Percentiles rank a stretch among this genome's conserved stretches.
Evolutionary conservation across 495 filamentous ascomycete genomes (phyloP).

Genomic region (Xylaria bambusicola): DNA sequence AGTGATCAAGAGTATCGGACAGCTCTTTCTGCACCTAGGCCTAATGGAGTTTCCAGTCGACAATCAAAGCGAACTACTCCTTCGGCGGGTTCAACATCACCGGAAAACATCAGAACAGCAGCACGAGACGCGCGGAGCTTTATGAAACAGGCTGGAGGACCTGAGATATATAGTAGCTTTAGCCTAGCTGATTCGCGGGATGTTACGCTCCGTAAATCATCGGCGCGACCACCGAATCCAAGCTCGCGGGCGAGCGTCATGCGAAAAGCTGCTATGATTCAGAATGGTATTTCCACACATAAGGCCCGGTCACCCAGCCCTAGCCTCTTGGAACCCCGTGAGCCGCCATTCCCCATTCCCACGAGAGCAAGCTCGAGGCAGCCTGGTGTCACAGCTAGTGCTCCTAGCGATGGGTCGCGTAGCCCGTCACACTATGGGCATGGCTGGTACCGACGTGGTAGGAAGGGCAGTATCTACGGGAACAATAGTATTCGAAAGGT

Average conservation of each 20-base stretch:
- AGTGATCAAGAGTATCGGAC: slow-evolving; percentile 67
- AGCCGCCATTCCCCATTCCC: slow-evolving; percentile 89
- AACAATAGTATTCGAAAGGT: slow-evolving; percentile 73
- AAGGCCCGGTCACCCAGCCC: slow-evolving; percentile 70
- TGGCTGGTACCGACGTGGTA: slow-evolving; percentile 43
- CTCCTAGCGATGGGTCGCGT: slow-evolving; percentile 69
- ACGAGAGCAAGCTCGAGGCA: slow-evolving; percentile 84
- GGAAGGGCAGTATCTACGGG: slow-evolving; percentile 45
- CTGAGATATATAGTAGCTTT: slow-evolving; percentile 31
- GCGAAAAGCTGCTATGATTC: slow-evolving; percentile 69
- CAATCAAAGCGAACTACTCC: slow-evolving; percentile 39
- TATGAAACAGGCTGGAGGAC: slow-evolving; percentile 26
- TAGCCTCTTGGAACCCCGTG: slow-evolving; percentile 63
- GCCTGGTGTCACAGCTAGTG: slow-evolving; percentile 64
- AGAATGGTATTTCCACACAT: slow-evolving; percentile 74
- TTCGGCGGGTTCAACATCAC: slow-evolving; percentile 27
- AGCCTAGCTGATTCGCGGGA: slow-evolving; percentile 39
- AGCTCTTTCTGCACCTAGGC: slow-evolving; percentile 62
- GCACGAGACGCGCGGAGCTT: slow-evolving; percentile 27
- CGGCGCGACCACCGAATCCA: slow-evolving; percentile 32
- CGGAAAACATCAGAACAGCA: slow-evolving; percentile 35
- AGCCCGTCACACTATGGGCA: slow-evolving; percentile 67
- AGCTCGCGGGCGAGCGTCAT: slow-evolving; percentile 46
- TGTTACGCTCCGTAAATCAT: slow-evolving; percentile 28
- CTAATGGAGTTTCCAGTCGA: slow-evolving; percentile 34